Evolutionary conservation across 1,284 basidiomycete genomes (phyloP), one percentile per base, ranked within the genome.

Genomic region (Trichosporon sp.): DNA sequence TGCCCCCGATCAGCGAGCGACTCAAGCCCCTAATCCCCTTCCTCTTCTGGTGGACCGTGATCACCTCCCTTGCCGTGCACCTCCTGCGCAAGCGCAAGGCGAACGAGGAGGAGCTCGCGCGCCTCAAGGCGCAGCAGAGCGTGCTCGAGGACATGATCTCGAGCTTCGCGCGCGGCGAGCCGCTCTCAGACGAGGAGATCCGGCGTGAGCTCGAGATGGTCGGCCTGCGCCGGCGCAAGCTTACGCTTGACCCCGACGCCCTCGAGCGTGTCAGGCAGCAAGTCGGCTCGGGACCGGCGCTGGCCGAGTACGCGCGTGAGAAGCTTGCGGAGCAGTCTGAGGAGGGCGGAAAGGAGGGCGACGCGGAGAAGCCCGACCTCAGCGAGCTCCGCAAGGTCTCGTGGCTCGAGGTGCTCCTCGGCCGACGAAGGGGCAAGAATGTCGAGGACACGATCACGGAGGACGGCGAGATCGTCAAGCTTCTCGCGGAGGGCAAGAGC

Each of bases 131-230:
- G 0, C 78, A 84, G 65, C 78, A 83, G 16, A 72, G 64, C 0
- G 82, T 83, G 0, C 73, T 84, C 19, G 71, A 75, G 59, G 76
- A 76, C 8, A 68, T 84, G 26, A 68, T 81, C 0, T 69, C 68
- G 48, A 68, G 77, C 32, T 74, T 78, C 16, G 37, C 69, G 56
- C 48, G 46, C 0, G 76, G 77, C 37, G 76, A 78, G 63, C 48
- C 26, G n/a, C 67, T 81, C 0, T 67, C 69, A 19, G 78, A 80
- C 51, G 73, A 71, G 4, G 80, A 84, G 68, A 76, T 84, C 46
- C 76, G 81, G 69, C 75, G 80, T 43, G 81, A 81, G 71, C 75
- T 85, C 69, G 81, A 83, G 76, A 82, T 84, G 79, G 83, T 84
- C 10, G 83, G 81, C 2, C 72, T 84, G 70, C 75, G 82, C 31